These are phyloP conservation scores for Tieghemostelium lacteum DNA, from an alignment of 78 protist species.

Conservation along the genomic window DNA sequence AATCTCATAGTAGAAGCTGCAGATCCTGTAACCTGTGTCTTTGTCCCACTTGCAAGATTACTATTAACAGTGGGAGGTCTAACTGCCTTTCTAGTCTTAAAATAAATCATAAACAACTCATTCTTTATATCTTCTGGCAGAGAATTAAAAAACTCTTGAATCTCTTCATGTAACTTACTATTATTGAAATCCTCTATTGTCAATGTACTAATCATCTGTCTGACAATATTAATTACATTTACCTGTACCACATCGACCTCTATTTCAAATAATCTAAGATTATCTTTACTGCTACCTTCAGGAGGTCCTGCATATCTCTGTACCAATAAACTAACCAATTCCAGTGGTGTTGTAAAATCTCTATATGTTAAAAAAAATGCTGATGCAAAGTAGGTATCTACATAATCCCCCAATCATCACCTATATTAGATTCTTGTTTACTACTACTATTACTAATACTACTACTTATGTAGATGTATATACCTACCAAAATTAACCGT, in stretches of 20 bases:
- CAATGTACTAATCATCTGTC: slow-evolving; percentile 55
- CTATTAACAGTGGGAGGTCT: slow-evolving; percentile 2
- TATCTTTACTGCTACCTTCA: slow-evolving; percentile 44
- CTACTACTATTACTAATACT: not conserved
- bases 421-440: not conserved
- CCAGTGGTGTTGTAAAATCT: slow-evolving; percentile 73
- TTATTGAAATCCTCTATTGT: slow-evolving; percentile 21
- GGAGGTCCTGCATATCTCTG: slow-evolving; percentile 70
- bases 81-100: slow-evolving; percentile 20
- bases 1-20: slow-evolving; percentile 74
- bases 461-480: not conserved
- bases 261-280: slow-evolving; percentile 61
- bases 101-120: slow-evolving; percentile 50
- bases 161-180: not conserved
- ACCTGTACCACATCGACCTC: slow-evolving; percentile 50
- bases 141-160: slow-evolving; percentile 55
- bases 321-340: slow-evolving; percentile 12
- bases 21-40: slow-evolving; percentile 7
- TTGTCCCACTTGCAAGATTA: no score
- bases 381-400: slow-evolving; percentile 55
- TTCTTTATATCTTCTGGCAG: slow-evolving; percentile 42
- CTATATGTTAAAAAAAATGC: slow-evolving; percentile 70
- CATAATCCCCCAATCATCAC: not conserved
- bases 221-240: slow-evolving; percentile 42
- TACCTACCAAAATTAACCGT: slow-evolving; percentile 38